These are phyloP conservation scores for Debaryomyces hansenii DNA, from an alignment of 805 yeast species.

Conservation along the genomic window DNA sequence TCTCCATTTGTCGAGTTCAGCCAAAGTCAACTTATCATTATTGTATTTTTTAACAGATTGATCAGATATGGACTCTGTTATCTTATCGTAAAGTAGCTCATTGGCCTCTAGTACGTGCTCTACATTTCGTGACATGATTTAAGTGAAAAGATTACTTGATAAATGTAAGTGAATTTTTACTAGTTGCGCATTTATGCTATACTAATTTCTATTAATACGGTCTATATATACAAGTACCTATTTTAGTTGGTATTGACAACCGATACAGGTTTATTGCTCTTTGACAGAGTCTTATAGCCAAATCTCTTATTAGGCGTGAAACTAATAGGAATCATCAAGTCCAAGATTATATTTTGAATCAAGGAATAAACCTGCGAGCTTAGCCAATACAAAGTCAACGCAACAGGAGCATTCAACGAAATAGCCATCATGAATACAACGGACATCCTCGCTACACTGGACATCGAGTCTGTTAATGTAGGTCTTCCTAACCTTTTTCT, in stretches of 20 bases:
- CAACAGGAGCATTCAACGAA: slow-evolving; percentile 82
- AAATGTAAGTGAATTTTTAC: background rate
- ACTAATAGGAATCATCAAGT: slow-evolving; percentile 60
- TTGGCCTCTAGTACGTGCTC: slow-evolving; percentile 16
- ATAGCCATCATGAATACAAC: slow-evolving; percentile 80
- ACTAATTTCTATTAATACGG: background rate
- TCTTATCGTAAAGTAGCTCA: slow-evolving; percentile 22
- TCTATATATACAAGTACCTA: background rate
- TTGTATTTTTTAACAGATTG: slow-evolving; percentile 25
- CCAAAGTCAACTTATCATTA: slow-evolving; percentile 24
- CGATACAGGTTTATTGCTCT: slow-evolving; percentile 6
- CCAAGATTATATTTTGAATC: slow-evolving; percentile 71
- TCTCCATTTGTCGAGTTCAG: slow-evolving; percentile 42
- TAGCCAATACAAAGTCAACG: slow-evolving; percentile 85
- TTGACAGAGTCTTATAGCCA: slow-evolving; percentile 12
- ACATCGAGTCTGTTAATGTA: slow-evolving; percentile 60
- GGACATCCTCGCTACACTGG: slow-evolving; percentile 71
- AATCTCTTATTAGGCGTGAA: slow-evolving; percentile 45
- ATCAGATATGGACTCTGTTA: slow-evolving; percentile 27
- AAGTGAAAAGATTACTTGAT: background rate
- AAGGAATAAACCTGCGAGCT: slow-evolving; percentile 79
- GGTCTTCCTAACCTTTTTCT: slow-evolving; percentile 48
- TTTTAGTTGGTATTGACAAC: slow-evolving; percentile 3
- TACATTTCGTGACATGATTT: background rate
- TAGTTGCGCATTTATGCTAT: background rate